Base-by-base conservation (phyloP, 495 filamentous ascomycete genomes). In the Letharia lupina region DNA sequence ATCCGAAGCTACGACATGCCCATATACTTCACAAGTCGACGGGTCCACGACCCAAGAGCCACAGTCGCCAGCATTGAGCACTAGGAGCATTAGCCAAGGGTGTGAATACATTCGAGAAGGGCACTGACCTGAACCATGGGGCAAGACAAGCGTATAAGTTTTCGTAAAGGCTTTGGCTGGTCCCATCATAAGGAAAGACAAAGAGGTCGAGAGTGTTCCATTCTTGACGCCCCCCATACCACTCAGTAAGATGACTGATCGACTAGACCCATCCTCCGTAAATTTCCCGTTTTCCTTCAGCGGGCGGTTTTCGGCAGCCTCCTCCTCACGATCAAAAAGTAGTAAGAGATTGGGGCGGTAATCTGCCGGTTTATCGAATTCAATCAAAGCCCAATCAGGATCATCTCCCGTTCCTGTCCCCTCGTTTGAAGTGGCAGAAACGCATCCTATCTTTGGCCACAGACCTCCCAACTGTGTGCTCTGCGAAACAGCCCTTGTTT, bases 1-100 rank as follows among this genome's bases (percentile, higher is more conserved):
- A 44, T 73, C 66, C 18, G 68, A 73, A 13, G 70, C 71, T 61
- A 73, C 64, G 37, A 73, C 68, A 56, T 73, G 68, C 23, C 71
- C 70, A 60, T 71, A 70, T 11, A 73, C 65, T 52, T 68, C 66
- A 56, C 60, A 40, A 37, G 68, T 73, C 48, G 47, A 42, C 35
- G 37, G 37, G 45, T 71, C 64, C n/a, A 73, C 45, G 18, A 73
- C 66, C 63, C 65, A 65, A 40, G 71, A 71, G 23, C 71, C 71
- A 41, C 63, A 73, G 54, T 73, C 70, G 9, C 71, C 68, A 4
- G 63, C 18, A 31, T 59, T 40, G 13, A 65, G 52, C 54, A 47
- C 63, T 64, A 47, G 9, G 48, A 37, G 15, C 6, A 16, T 66
- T 18, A 57, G 48, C 18, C 16, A 13, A 15, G 4, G 3, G 16